Evolutionary conservation across 306 rosid species (phyloP), one percentile per base, ranked within the genome.

Genomic region (Castanea crenata): DNA sequence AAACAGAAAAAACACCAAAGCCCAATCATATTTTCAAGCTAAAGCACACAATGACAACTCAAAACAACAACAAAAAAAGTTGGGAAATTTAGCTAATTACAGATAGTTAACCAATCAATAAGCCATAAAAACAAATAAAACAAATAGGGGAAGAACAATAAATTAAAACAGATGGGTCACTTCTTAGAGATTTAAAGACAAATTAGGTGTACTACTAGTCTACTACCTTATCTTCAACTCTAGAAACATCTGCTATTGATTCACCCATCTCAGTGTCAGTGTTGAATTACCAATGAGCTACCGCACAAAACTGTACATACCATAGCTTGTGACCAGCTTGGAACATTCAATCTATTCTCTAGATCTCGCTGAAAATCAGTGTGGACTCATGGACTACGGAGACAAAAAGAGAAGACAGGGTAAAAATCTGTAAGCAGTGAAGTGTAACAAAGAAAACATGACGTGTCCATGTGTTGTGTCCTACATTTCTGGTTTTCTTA

Each of bases 201-300:
- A 81, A 76, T 63, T 69, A 41, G 79, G 70, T 56, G 75, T 49
- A 3, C 54, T 49, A 49, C 16, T 12, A 49, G 15, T 12, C 54
- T 49, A 49, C 54, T 84, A 92, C 98, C 99, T 84, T 89, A 82
- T 82, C 90, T 78, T 83, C 88, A 79, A 59, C 75, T 34, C 61
- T 73, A 38, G 83, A 85, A 76, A 80, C 83, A 84, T 81, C 90
- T 25, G 86, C 85, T 34, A 79, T 61, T 69, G 92, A 88, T 87
- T 94, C 94, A 71, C 92, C 94, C 87, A 84, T 80, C 72, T 29
- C 13, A 62, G 15, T 15, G 55, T 27, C 35, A 13, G 67, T 82
- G 71, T 71, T 35, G 76, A 87, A 73, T 78, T 72, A n/a, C 72
- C 49, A 68, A 58, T 79, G 78, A 59, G 83, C 84, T 57, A 79